Base-by-base conservation (phyloP, 305 asterid genomes). In the Euphrasia arctica region DNA sequence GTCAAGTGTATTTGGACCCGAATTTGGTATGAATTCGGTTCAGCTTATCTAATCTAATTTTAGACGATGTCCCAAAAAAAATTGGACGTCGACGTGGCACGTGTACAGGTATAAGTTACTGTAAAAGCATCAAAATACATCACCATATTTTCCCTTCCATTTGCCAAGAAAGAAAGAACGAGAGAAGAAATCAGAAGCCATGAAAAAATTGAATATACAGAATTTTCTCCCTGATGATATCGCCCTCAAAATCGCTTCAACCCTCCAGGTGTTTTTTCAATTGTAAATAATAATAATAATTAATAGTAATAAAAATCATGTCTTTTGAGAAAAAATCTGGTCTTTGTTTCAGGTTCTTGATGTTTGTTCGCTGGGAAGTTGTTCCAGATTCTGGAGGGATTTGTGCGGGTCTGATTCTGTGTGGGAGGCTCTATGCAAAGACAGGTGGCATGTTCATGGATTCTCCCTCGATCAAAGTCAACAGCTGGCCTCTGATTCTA, bases 361-460 rank as follows among this genome's bases (percentile, higher is more conserved):
- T 74, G 80, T 88, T 50, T 91, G 95, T 70, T 85, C 96, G 0
- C 73, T 91, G 75, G 95, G 98, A 11, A 77, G 98, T 60, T 91
- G 96, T 68, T 91, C 94, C n/a, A 84, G 86, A 80, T 88, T 81
- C 62, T 91, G 96, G 98, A 71, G 83, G 74, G 89, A 82, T 56
- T 64, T 91, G 27, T 88, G 98, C 72, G 86, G 80, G 51, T 82
- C 91, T 73, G 90, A 91, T 81, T 73, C 65, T 73, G 71, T 91
- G 77, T 91, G 98, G 98, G 77, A 79, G 67, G 61, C 69, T 74
- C 85, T 91, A 31, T 91, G 74, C 77, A 80, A 62, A 65, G 79
- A 78, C 56, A 75, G 98, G 75, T 91, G 98, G 98, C 82, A 87
- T 6, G 42, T 6, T 6, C 42, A 36, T 72, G 65, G 51, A 65